Conservation (phyloP, 768 basidiomycete genomes). For the Leucocoprinus leucothites region DNA sequence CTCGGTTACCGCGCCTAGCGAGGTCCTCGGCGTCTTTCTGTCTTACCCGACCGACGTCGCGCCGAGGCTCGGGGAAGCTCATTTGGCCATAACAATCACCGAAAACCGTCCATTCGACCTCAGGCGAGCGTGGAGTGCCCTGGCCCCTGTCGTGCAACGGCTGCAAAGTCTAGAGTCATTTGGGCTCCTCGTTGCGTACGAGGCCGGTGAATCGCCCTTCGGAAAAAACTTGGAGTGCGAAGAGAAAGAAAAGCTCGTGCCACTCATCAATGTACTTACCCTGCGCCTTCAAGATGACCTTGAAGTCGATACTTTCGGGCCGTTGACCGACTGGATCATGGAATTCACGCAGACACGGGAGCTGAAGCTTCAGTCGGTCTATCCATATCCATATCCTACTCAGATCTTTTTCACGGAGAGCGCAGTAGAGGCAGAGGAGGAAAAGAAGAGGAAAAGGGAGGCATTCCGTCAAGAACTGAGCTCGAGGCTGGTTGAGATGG, state of each 20-base stretch:
- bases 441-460: slow-evolving; percentile 2
- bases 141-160: slow-evolving; percentile 4
- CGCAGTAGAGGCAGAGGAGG: slow-evolving; percentile 5
- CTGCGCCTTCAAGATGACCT: slow-evolving; percentile 8
- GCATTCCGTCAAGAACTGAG: slow-evolving; percentile 1
- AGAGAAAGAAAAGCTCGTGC: not conserved
- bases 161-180: not conserved
- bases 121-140: not conserved
- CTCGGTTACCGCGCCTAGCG: slow-evolving; percentile 1
- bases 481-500: not conserved
- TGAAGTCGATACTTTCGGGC: slow-evolving; percentile 1
- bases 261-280: slow-evolving; percentile 1
- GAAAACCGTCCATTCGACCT: slow-evolving; percentile 8
- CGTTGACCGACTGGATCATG: slow-evolving; percentile 8
- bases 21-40: slow-evolving; percentile 5
- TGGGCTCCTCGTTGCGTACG: slow-evolving; percentile 2
- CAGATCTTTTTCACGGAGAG: not conserved
- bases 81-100: slow-evolving; percentile 1
- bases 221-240: not conserved
- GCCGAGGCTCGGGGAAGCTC: slow-evolving; percentile 3
- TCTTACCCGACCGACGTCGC: slow-evolving; percentile 1
- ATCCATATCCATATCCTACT: slow-evolving; percentile 10
- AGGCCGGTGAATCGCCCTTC: slow-evolving; percentile 12
- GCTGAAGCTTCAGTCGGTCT: slow-evolving; percentile 6
- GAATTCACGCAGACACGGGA: slow-evolving; percentile 5